Base-by-base conservation (phyloP, 768 basidiomycete genomes). In the Hygrophorus russula region DNA sequence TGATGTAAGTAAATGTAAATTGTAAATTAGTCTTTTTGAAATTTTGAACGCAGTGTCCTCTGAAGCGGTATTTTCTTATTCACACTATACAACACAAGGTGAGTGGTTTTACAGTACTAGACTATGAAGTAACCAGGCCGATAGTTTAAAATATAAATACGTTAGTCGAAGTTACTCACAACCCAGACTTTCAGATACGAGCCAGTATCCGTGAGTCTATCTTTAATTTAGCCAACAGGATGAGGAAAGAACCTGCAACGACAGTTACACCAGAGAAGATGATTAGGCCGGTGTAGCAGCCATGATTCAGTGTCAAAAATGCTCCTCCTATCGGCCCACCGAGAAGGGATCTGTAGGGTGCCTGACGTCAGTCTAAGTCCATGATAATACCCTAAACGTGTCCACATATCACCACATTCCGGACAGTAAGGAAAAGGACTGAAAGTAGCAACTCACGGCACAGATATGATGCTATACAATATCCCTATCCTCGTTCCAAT, bases 401-500 rank as follows among this genome's bases (percentile, higher is more conserved):
- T 24, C 24, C 24, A 24, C 7, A 24, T 24, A 24, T 8, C n/a
- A 9, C 19, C 15, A 6, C 11, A 47, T 15, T 9, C 13, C 18
- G 8, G 11, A 10, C 13, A 15, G 33, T 4, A 10, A 13, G 14
- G 10, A 32, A 50, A 18, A 47, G 39, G 39, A n/a, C n/a, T n/a
- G n/a, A n/a, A n/a, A n/a, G n/a, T n/a, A n/a, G 13, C 31, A 4
- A 80, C 82, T 69, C 59, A 85, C 81, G 81, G 79, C 31, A 83
- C 65, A 0, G 82, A 77, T 15, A 82, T 74, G 11, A 81, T 59
- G 14, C 66, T 77, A 52, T 82, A 84, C 33, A 83, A 53, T 46
- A 76, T 61, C 14, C 82, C 82, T 34, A 84, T 74, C 36, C 78
- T 67, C 17, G 68, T 67, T 3, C 82, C 82, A 38, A 82, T 73